Base-by-base conservation (phyloP, 2,329 filamentous ascomycete genomes). In the Colletotrichum sp. region DNA sequence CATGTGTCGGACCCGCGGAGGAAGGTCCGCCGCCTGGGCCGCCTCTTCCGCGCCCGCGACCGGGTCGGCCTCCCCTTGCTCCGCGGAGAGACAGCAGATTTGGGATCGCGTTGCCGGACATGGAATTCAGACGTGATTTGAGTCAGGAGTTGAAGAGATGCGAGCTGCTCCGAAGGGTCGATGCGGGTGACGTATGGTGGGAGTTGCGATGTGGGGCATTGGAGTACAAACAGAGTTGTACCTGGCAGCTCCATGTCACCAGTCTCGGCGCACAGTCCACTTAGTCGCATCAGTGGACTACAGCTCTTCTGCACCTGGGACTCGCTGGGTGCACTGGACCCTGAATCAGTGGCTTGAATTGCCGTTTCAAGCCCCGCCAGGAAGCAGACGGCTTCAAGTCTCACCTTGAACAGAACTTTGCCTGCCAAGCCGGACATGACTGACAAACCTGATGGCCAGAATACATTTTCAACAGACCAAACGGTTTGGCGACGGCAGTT, bases 101-200 rank as follows among this genome's bases (percentile, higher is more conserved):
- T 4, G 96, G 95, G 61, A 98, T 98, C 28, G 93, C 90, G 55
- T 92, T 87, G 34, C 93, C 91, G 62, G 94, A 90, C 94, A 96
- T 96, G 75, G 75, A 28, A 36, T 28, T 21, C 30, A 9, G 10
- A n/a, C 30, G 55, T 73, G 13, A 30, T 71, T 62, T 62, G 52
- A 61, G 56, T 55, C 68, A 18, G 38, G 58, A 38, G 13, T 24
- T 36, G 28, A n/a, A 56, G 58, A 9, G 65, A 9, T 65, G n/a
- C 34, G 52, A 38, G 58, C 26, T 38, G 38, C 56, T 52, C 43
- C 55, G 24, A 38, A 43, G n/a, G 43, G 30, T 66, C 12, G 36
- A 32, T 34, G 13, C 12, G 43, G 34, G 65, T 73, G 61, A 75
- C 68, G 72, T 73, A 72, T 62, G 69, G 58, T 43, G 52, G 60